These are phyloP conservation scores for Albophoma yamanashiensis DNA, from an alignment of 2,329 filamentous ascomycete genomes.

Conservation along the genomic window DNA sequence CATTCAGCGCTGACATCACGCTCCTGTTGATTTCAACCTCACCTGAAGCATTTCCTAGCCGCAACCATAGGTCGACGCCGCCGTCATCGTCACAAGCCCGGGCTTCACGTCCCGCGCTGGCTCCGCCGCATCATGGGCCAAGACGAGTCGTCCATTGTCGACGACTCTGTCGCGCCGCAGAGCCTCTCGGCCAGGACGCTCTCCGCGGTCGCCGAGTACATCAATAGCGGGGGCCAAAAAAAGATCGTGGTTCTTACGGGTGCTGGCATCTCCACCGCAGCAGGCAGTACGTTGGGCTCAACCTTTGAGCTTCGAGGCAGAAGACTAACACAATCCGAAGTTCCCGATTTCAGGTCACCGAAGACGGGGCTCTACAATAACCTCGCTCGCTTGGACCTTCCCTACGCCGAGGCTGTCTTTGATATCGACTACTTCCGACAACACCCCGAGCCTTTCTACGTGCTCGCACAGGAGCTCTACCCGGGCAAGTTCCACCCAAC, in stretches of 20 bases:
- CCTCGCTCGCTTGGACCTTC: conserved; percentile 73
- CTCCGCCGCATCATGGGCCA: conserved; percentile 64
- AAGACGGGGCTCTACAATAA: conserved; percentile 92
- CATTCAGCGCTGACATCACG: not conserved
- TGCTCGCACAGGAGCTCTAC: conserved; percentile 83
- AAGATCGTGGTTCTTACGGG: conserved; percentile 83
- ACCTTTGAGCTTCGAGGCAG: not conserved
- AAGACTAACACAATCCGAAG: conserved; percentile 25
- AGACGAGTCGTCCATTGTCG: conserved; percentile 57
- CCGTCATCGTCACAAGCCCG: not conserved
- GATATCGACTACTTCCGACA: conserved; percentile 81
- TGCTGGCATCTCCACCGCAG: conserved; percentile 74
- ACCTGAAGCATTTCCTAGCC: not conserved
- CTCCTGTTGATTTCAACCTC: not conserved
- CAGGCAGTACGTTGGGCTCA: conserved; percentile 38
- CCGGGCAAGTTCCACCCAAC: conserved; percentile 85
- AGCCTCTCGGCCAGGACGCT: conserved; percentile 61
- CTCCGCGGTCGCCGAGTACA: conserved; percentile 67
- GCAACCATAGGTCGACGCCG: not conserved
- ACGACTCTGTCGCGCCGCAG: conserved; percentile 51
- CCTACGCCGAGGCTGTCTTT: conserved; percentile 87
- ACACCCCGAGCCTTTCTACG: conserved; percentile 84
- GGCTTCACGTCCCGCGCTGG: not conserved
- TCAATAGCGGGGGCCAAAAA: conserved; percentile 56
- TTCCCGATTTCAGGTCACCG: conserved; percentile 91